Base-by-base conservation (phyloP, 306 rosid species). In the Sesbania bispinosa region DNA sequence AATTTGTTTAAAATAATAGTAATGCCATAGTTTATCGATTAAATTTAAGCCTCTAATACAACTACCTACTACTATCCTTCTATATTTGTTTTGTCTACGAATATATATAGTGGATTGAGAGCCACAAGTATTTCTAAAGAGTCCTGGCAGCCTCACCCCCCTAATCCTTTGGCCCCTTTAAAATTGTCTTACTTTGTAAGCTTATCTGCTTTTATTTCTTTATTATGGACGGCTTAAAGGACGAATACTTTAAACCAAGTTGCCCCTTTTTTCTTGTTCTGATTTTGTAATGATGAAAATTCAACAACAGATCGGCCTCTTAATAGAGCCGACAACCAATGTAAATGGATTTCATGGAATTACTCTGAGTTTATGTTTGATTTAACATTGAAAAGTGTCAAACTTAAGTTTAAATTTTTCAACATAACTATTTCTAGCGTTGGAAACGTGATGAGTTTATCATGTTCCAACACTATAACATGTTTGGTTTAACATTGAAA, bases 31-130 rank as follows among this genome's bases (percentile, higher is more conserved):
- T 52, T 52, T 26, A 62, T 78, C 53, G 62, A 20, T 41, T 69
- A 32, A 69, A 74, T 67, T n/a, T 39, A 10, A 36, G 59, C 47
- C 68, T 39, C 46, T 42, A n/a, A 77, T 66, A 21, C 50, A 59
- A 58, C 48, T 30, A 8, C 18, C 23, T 35, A 65, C 57, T 62
- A 47, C n/a, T n/a, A 20, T 35, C 52, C 35, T 38, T 48, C 52
- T 50, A 75, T 33, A 24, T 59, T 80, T 69, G 83, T 78, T 75
- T 18, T n/a, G n/a, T n/a, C n/a, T n/a, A n/a, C n/a, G n/a, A n/a
- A 6, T 60, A 57, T 61, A 69, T 79, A 71, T 18, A n/a, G 10
- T 14, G 76, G 69, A 77, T 79, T 68, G 11, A 67, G 51, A 24
- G 47, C 80, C 61, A 62, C 75, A 10, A 23, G 7, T 36, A 43